Evolutionary conservation across 2,329 filamentous ascomycete genomes (phyloP).

Genomic region (Fusarium sp.): DNA sequence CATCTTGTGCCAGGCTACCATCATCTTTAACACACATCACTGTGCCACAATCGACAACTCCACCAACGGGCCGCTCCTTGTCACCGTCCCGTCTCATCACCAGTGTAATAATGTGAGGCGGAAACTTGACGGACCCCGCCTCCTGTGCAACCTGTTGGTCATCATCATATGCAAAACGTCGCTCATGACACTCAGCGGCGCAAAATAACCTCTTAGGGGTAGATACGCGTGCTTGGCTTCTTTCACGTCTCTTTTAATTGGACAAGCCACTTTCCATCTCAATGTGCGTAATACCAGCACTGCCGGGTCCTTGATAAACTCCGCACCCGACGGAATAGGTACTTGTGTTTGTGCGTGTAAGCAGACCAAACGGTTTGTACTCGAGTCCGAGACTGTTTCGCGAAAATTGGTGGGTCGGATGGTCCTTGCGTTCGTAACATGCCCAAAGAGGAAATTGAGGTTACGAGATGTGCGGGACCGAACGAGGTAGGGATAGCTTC

Average conservation of each 20-base stretch:
- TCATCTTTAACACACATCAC: background rate
- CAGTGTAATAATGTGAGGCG: background rate
- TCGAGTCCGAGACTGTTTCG: background rate
- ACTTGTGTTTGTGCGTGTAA: background rate
- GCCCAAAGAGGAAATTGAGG: background rate
- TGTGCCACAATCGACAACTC: background rate
- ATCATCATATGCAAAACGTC: background rate
- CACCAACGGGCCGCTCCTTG: background rate
- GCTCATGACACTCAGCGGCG: background rate
- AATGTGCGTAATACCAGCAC: background rate
- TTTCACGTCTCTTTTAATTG: background rate
- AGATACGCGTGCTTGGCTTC: background rate
- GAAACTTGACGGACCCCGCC: background rate
- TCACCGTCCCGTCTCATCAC: background rate
- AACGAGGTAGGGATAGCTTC: background rate
- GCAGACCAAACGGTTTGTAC: background rate
- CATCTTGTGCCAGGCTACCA: background rate
- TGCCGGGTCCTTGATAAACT: background rate
- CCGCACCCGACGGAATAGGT: background rate
- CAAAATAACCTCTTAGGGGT: background rate
- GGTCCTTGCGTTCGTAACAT: background rate
- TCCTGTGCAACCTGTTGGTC: background rate
- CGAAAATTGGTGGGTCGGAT: background rate
- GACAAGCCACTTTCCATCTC: background rate
- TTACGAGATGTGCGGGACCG: background rate